Conservation (phyloP, 257 asterid genomes). For the Ehretia macrophylla region DNA sequence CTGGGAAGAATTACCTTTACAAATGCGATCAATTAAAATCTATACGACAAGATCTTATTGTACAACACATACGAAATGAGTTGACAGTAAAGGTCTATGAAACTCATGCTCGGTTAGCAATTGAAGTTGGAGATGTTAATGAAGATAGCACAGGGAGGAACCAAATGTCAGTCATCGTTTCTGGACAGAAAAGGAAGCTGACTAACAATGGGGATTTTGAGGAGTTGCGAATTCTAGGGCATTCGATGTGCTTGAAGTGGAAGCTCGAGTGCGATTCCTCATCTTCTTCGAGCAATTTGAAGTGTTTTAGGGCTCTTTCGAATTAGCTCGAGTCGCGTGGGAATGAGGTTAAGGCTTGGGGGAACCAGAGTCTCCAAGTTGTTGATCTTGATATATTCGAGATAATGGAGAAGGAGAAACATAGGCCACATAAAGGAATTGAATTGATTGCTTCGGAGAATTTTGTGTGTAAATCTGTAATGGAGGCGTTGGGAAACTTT, state of each 20-base stretch:
- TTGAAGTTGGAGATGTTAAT: too few species aligned
- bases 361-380: slow-evolving; percentile 55
- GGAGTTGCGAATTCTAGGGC: slow-evolving; percentile 65
- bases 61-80: too few species aligned
- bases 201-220: slow-evolving; percentile 40
- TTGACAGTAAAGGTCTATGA: too few species aligned
- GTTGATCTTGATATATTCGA: slow-evolving; percentile 90
- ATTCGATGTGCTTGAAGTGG: slow-evolving; percentile 65
- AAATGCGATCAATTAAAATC: too few species aligned
- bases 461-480: slow-evolving; percentile 75
- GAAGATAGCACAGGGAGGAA: too few species aligned
- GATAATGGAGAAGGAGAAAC: too few species aligned
- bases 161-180: too few species aligned
- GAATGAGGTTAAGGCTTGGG: slow-evolving; percentile 70
- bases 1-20: slow-evolving; percentile 30
- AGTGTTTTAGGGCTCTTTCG: slow-evolving; percentile 23
- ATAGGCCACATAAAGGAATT: too few species aligned
- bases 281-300: slow-evolving; percentile 21
- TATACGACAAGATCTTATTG: too few species aligned
- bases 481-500: slow-evolving; percentile 85
- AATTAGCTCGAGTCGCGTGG: slow-evolving; percentile 49
- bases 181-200: slow-evolving; percentile 24
- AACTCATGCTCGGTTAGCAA: too few species aligned
- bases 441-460: too few species aligned
- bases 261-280: slow-evolving; percentile 48